These are phyloP conservation scores for Aspergillus tamarii DNA, from an alignment of 2,329 filamentous ascomycete species.

Conservation along the genomic window DNA sequence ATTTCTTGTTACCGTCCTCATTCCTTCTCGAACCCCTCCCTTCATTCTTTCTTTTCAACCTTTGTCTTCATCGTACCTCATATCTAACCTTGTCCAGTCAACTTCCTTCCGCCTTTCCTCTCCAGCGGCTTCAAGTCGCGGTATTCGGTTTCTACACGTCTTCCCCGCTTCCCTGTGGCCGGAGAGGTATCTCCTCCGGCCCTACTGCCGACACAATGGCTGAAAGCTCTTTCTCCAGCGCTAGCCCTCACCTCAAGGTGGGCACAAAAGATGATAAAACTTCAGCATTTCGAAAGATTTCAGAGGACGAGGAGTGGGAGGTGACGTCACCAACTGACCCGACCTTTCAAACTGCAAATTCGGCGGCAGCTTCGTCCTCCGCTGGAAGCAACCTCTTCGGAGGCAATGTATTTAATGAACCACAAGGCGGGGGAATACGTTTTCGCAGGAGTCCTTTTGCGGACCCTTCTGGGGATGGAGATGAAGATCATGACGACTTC, in stretches of 20 bases:
- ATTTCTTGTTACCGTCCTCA: constrained; percentile 4
- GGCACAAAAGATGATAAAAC: constrained; percentile 66
- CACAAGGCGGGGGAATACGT: constrained; percentile 27
- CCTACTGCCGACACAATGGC: constrained; percentile 59
- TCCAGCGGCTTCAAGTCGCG: constrained; percentile 63
- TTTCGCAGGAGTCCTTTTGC: constrained; percentile 42
- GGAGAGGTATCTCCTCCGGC: constrained; percentile 34
- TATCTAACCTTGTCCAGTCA: constrained; percentile 65
- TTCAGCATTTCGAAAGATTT: constrained; percentile 63
- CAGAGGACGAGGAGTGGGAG: constrained; percentile 82
- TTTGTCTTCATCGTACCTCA: background rate
- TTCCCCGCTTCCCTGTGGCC: constrained; percentile 28
- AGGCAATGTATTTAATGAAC: constrained; percentile 29
- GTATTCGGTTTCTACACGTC: constrained; percentile 57
- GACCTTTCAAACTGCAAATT: constrained; percentile 54
- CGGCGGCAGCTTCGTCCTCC: constrained; percentile 26
- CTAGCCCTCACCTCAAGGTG: constrained; percentile 80
- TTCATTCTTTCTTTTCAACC: constrained; percentile 16
- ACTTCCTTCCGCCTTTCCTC: constrained; percentile 63
- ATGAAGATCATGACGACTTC: constrained; percentile 26
- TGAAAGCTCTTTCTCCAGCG: constrained; percentile 72
- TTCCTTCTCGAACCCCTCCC: background rate
- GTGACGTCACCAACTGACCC: constrained; percentile 74
- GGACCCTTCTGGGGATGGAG: constrained; percentile 22
- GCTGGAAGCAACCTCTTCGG: constrained; percentile 50